Evolutionary conservation across 2,329 filamentous ascomycete species (phyloP).

Genomic region (Alternaria metachromatica): DNA sequence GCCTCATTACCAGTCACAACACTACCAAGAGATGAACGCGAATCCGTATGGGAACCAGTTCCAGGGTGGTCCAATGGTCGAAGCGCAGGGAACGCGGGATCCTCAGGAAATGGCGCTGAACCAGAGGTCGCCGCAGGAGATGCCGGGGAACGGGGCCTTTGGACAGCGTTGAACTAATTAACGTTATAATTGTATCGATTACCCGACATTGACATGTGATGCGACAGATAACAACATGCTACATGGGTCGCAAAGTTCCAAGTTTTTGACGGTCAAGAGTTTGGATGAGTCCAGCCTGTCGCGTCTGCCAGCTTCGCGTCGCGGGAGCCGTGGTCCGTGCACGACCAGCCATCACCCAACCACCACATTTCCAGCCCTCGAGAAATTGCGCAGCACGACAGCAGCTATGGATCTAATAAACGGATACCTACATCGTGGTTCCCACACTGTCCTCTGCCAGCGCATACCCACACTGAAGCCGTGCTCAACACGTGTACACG

Average conservation of each 20-base stretch:
- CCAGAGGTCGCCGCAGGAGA: not conserved
- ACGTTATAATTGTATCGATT: not conserved
- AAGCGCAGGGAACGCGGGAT: slow-evolving; percentile 1
- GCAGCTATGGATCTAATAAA: slow-evolving; percentile 28
- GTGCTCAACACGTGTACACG: slow-evolving; percentile 17
- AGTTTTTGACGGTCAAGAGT: not conserved
- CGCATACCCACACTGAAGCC: slow-evolving; percentile 14
- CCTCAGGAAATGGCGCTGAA: slow-evolving; percentile 3
- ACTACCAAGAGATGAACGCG: slow-evolving; percentile 4
- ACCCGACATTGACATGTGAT: not conserved
- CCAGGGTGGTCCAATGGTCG: not conserved
- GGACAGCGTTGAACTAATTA: not conserved
- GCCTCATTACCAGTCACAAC: not conserved
- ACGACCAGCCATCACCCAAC: slow-evolving; percentile 35
- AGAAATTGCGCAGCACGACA: slow-evolving; percentile 20
- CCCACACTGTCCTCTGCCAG: slow-evolving; percentile 8
- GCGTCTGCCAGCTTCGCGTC: not conserved
- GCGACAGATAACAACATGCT: not conserved
- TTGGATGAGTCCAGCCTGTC: slow-evolving; percentile 4
- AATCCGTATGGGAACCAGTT: not conserved
- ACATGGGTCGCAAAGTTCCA: not conserved
- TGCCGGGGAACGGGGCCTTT: not conserved
- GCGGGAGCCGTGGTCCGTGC: slow-evolving; percentile 13
- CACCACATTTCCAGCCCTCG: slow-evolving; percentile 40
- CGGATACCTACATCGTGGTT: slow-evolving; percentile 16